Conservation (phyloP, 2,329 filamentous ascomycete species). For the Fusarium anthophilum region DNA sequence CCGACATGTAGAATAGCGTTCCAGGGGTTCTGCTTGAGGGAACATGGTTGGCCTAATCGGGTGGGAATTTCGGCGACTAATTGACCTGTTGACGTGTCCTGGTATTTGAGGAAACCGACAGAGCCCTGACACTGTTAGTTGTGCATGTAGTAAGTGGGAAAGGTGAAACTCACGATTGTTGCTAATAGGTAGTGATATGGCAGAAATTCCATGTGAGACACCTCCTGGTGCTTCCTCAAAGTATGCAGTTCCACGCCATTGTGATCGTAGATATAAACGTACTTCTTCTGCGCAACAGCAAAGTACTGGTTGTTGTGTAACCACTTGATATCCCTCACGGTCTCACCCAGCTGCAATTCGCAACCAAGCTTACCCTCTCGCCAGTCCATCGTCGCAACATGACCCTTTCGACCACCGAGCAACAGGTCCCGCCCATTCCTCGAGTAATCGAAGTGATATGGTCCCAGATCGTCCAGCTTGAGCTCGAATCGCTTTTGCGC, state of each 20-base stretch:
- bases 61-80: conserved; percentile 88
- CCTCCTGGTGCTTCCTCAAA: conserved; percentile 88
- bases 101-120: conserved; percentile 88
- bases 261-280: conserved; percentile 95
- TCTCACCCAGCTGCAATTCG: conserved; percentile 91
- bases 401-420: conserved; percentile 88
- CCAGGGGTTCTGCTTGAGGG: conserved; percentile 87
- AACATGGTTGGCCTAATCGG: conserved; percentile 82
- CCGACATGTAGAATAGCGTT: conserved; percentile 94
- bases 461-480: conserved; percentile 82
- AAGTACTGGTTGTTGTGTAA: conserved; percentile 95
- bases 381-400: conserved; percentile 98
- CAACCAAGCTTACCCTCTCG: conserved; percentile 89
- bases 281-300: conserved; percentile 94
- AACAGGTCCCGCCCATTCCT: conserved; percentile 88
- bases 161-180: conserved; percentile 71
- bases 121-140: conserved; percentile 64
- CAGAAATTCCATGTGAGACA: conserved; percentile 92
- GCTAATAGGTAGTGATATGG: conserved; percentile 96
- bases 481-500: conserved; percentile 95
- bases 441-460: conserved; percentile 89
- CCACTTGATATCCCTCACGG: conserved; percentile 88
- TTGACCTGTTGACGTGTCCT: conserved; percentile 93
- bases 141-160: fast-evolving
- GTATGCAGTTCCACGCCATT: conserved; percentile 93